Conservation (phyloP, 2,329 filamentous ascomycete species). For the Phialemonium atrogriseum region DNA sequence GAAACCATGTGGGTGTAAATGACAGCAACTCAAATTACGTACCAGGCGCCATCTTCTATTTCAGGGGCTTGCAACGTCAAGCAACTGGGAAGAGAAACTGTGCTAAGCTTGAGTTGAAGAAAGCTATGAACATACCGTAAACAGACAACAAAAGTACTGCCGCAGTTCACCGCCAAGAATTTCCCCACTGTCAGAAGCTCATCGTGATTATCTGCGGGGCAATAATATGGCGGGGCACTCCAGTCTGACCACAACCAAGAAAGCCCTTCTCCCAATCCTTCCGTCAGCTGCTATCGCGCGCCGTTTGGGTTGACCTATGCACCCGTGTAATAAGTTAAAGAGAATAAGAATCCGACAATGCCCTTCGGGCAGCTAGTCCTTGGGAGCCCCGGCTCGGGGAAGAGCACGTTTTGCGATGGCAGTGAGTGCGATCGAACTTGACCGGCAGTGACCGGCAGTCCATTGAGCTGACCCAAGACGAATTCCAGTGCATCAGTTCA, state of each 20-base stretch:
- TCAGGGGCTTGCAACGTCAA: too few relatives aligned
- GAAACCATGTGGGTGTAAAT: neutral
- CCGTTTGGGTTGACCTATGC: too few relatives aligned
- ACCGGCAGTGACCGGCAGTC: neutral
- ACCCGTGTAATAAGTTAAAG: too few relatives aligned
- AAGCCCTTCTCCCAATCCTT: neutral
- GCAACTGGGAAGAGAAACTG: too few relatives aligned
- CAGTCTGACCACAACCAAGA: constrained; percentile 1
- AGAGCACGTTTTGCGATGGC: constrained; percentile 97
- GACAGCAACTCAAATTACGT: constrained; percentile 9
- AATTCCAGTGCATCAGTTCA: constrained; percentile 79
- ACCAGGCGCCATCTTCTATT: constrained; percentile 40
- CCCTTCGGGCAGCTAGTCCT: constrained; percentile 72
- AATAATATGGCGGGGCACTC: constrained; percentile 8
- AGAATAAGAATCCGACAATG: constrained; percentile 30
- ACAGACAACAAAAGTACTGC: constrained; percentile 14
- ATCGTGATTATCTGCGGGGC: constrained; percentile 4
- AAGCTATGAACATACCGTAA: constrained; percentile 8
- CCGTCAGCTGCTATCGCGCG: too few relatives aligned
- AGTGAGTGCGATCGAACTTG: constrained; percentile 50
- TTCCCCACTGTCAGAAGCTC: neutral
- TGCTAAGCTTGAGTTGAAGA: too few relatives aligned
- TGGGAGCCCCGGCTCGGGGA: constrained; percentile 90
- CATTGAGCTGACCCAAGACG: neutral
- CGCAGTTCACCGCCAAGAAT: constrained; percentile 12